Conservation (phyloP, 2,329 filamentous ascomycete species). For the Sporothrix pseudoabietina region DNA sequence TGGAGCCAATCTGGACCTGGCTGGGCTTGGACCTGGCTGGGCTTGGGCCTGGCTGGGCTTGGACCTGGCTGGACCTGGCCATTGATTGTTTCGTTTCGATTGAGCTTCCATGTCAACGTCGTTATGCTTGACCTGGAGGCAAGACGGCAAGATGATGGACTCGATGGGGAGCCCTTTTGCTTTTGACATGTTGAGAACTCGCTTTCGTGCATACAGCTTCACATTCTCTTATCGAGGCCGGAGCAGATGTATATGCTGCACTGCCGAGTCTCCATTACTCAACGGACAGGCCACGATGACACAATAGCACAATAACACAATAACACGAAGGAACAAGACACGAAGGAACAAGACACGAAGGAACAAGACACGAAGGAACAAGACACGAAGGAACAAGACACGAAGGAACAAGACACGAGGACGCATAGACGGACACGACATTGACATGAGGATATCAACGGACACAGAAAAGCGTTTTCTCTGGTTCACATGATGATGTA, state of each 20-base stretch:
- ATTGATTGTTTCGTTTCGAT: background rate
- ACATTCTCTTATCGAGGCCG: background rate
- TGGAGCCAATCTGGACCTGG: background rate
- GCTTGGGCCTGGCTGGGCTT: background rate
- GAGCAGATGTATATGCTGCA: background rate
- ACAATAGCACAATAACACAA: too few relatives aligned
- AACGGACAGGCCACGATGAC: background rate
- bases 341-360: background rate
- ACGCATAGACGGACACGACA: background rate
- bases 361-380: too few relatives aligned
- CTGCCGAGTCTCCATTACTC: background rate
- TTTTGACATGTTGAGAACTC: background rate
- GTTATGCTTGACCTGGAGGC: background rate
- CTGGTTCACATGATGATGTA: constrained; percentile 3
- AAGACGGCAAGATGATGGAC: too few relatives aligned
- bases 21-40: background rate
- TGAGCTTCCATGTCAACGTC: background rate
- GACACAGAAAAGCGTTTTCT: background rate
- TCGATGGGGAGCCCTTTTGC: background rate
- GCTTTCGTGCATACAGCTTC: background rate
- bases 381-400: too few relatives aligned
- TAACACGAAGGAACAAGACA: too few relatives aligned
- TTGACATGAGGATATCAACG: too few relatives aligned
- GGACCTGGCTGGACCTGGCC: background rate
- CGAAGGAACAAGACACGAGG: background rate